Conservation (phyloP, 805 yeast species). For the Cyberlindnera samutprakarnensis region DNA sequence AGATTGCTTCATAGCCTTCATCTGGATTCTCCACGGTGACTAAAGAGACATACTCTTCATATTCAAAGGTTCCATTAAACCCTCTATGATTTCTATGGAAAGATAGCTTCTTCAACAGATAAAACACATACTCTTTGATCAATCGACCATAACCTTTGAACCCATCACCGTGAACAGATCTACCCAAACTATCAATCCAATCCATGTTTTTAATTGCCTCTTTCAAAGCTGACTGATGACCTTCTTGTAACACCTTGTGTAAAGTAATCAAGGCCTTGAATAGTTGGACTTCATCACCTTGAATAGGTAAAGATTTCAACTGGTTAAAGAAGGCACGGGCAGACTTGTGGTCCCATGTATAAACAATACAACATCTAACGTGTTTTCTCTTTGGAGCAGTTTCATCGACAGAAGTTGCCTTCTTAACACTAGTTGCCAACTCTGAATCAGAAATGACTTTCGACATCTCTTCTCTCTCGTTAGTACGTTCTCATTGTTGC, state of each 20-base stretch:
- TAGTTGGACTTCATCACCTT: slow-evolving; percentile 72
- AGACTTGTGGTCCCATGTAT: slow-evolving; percentile 91
- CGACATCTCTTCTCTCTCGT: too few relatives aligned
- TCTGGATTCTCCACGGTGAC: slow-evolving; percentile 88
- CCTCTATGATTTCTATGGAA: slow-evolving; percentile 84
- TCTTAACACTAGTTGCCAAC: slow-evolving; percentile 39
- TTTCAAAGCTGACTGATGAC: slow-evolving; percentile 77
- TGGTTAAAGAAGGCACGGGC: slow-evolving; percentile 82
- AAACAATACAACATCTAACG: slow-evolving; percentile 91
- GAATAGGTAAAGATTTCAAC: slow-evolving; percentile 71
- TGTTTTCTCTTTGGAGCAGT: slow-evolving; percentile 94
- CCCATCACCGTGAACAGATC: slow-evolving; percentile 38
- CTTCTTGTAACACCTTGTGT: slow-evolving; percentile 95
- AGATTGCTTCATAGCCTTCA: slow-evolving; percentile 86
- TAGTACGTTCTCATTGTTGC: too few relatives aligned
- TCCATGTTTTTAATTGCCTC: slow-evolving; percentile 76
- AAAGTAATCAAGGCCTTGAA: slow-evolving; percentile 81
- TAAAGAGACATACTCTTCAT: slow-evolving; percentile 87
- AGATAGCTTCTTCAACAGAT: slow-evolving; percentile 61
- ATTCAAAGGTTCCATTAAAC: slow-evolving; percentile 92
- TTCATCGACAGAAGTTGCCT: slow-evolving; percentile 83
- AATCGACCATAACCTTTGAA: slow-evolving; percentile 55
- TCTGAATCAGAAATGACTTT: slow-evolving; percentile 29
- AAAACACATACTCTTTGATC: slow-evolving; percentile 69
- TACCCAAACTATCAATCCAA: slow-evolving; percentile 69